Evolutionary conservation across 1,284 basidiomycete species (phyloP).

Genomic region (Agroathelia rolfsii): DNA sequence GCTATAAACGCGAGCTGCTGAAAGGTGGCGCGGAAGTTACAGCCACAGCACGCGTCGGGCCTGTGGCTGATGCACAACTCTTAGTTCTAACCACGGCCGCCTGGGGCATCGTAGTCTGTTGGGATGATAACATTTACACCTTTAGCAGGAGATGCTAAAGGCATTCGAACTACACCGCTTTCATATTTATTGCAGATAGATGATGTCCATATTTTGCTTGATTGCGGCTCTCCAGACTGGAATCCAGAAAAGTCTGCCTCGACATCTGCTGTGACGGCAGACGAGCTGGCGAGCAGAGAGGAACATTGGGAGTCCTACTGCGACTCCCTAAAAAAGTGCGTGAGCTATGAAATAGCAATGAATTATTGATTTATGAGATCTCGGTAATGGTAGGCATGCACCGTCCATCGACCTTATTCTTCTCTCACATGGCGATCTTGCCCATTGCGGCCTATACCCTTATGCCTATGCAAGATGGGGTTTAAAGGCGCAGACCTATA

Average conservation of each 20-base stretch:
- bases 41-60: too few species aligned
- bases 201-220: slow-evolving; percentile 87
- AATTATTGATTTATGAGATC: slow-evolving; percentile 12
- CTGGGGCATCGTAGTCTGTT: too few species aligned
- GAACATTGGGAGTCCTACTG: slow-evolving; percentile 55
- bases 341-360: slow-evolving; percentile 13
- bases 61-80: too few species aligned
- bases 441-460: slow-evolving; percentile 83
- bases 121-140: slow-evolving; percentile 95
- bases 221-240: slow-evolving; percentile 91
- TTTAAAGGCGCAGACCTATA: slow-evolving; percentile 88
- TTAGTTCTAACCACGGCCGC: too few species aligned
- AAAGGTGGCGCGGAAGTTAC: too few species aligned
- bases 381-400: slow-evolving; percentile 39
- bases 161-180: slow-evolving; percentile 54
- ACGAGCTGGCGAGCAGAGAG: slow-evolving; percentile 25
- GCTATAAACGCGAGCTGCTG: too few species aligned
- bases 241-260: slow-evolving; percentile 43
- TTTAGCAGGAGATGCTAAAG: slow-evolving; percentile 71
- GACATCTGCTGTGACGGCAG: slow-evolving; percentile 21
- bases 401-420: slow-evolving; percentile 79
- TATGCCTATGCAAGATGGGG: slow-evolving; percentile 86
- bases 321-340: slow-evolving; percentile 54
- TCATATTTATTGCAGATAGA: slow-evolving; percentile 90
- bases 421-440: slow-evolving; percentile 87